These are phyloP conservation scores for Cladorrhinum sp. DNA, from an alignment of 2,329 filamentous ascomycete genomes.

Conservation along the genomic window DNA sequence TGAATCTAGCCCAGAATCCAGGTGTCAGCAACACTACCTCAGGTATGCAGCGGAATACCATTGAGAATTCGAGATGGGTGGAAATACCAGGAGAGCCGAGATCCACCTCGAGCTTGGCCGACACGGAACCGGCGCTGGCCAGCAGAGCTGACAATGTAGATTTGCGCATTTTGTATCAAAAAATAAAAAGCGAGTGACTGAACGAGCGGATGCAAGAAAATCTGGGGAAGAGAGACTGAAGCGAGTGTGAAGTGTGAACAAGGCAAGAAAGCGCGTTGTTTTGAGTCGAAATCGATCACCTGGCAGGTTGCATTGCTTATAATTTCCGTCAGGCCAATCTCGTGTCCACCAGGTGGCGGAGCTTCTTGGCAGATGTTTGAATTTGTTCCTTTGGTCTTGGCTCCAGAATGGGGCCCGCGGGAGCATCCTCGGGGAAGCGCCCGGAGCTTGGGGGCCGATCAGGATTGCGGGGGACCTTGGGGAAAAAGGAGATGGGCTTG, in stretches of 20 bases:
- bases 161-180: conserved; percentile 36
- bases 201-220: conserved; percentile 3
- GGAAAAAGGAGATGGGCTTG: too few relatives aligned
- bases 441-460: not conserved
- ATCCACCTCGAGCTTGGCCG: conserved; percentile 22
- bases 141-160: conserved; percentile 26
- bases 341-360: not conserved
- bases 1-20: conserved; percentile 9
- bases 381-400: not conserved
- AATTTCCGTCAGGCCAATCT: not conserved
- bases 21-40: not conserved
- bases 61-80: too few relatives aligned
- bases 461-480: not conserved
- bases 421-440: not conserved
- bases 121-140: conserved; percentile 9
- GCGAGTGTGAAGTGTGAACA: not conserved
- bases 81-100: conserved; percentile 14
- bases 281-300: not conserved
- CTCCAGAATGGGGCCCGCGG: not conserved
- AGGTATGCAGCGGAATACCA: too few relatives aligned
- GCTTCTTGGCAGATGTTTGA: not conserved
- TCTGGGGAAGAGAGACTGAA: not conserved
- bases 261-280: not conserved
- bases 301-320: not conserved
- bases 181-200: conserved; percentile 5